phyloP scores from a whole-genome alignment of 2,329 filamentous ascomycete genomes.

The Fusarium multiceps region DNA sequence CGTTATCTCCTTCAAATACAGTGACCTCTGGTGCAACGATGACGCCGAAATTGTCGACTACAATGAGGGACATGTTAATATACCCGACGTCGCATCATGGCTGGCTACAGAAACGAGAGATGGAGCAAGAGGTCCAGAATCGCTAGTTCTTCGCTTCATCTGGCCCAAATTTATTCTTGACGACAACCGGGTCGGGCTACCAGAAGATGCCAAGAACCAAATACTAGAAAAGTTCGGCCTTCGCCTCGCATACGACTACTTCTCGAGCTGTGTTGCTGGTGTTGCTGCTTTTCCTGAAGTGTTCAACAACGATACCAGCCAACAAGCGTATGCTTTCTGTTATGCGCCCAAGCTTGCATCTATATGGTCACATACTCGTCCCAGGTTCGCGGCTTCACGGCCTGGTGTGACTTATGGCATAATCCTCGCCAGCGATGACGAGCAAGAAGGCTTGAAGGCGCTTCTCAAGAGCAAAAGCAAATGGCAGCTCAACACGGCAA shows the following conservation, averaged over 20 bases:
- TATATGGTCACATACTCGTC: constrained; percentile 50
- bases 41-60: constrained; percentile 33
- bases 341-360: constrained; percentile 54
- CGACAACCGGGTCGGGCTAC: constrained; percentile 43
- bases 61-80: constrained; percentile 11
- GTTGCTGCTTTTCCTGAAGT: constrained; percentile 44
- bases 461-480: constrained; percentile 40
- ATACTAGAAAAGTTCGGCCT: constrained; percentile 48
- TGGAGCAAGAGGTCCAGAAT: constrained; percentile 21
- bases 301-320: background rate
- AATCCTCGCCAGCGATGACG: constrained; percentile 46
- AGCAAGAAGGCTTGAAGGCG: constrained; percentile 39
- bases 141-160: constrained; percentile 48
- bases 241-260: constrained; percentile 49
- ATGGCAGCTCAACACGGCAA: constrained; percentile 46
- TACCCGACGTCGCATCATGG: constrained; percentile 36
- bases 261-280: constrained; percentile 50
- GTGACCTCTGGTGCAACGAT: constrained; percentile 47
- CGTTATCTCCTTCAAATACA: constrained; percentile 40
- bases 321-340: constrained; percentile 49
- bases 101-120: constrained; percentile 36
- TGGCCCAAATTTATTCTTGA: constrained; percentile 44
- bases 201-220: constrained; percentile 22
- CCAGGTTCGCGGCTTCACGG: constrained; percentile 13
- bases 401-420: constrained; percentile 47